Base-by-base conservation (phyloP, 176 grass and related monocot species). In the Avena sativa region DNA sequence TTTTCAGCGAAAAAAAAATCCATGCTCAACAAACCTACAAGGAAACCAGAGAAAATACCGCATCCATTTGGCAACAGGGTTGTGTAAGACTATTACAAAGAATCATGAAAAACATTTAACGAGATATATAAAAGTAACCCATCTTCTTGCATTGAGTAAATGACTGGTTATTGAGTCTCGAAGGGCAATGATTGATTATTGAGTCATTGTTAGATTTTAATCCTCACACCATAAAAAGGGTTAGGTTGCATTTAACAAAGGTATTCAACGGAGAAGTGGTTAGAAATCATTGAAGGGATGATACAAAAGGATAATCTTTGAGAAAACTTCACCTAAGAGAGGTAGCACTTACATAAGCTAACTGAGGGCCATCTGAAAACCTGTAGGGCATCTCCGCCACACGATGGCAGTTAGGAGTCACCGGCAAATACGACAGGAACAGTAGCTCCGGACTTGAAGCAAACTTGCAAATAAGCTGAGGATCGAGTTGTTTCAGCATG, bases 351-450 rank as follows among this genome's bases (percentile, higher is more conserved):
- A 98, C 96, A 95, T 96, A 96, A 88, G 81, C 43, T 79, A 98
- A 85, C 10, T 86, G 89, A 19, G 95, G 92, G 16, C 90, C 93
- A 82, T 98, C 96, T 84, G 93, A 81, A 91, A 88, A 78, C 48
- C 81, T 81, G 84, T 87, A 82, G 76, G 80, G 86, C 17, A 91
- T 91, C 84, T 98, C 96, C 15, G 73, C 78, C 50, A 96, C 89
- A 60, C 93, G 91, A 82, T 98, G 96, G 72, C 84, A 86, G 77
- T 96, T 98, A 87, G 88, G 87, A 81, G 96, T 94, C 71, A 98
- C 89, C 36, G 96, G 96, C 79, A 96, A 83, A 86, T 83, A 89
- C 20, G 96, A 96, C 43, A 98, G 63, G 73, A 98, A 96, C 28
- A 92, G 78, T 68, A 95, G 81, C 64, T 91, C 93, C 53, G 85